Evolutionary conservation across 441 rosid genomes (phyloP), one percentile per base, ranked within the genome.

Genomic region (Erysimum cheiri): DNA sequence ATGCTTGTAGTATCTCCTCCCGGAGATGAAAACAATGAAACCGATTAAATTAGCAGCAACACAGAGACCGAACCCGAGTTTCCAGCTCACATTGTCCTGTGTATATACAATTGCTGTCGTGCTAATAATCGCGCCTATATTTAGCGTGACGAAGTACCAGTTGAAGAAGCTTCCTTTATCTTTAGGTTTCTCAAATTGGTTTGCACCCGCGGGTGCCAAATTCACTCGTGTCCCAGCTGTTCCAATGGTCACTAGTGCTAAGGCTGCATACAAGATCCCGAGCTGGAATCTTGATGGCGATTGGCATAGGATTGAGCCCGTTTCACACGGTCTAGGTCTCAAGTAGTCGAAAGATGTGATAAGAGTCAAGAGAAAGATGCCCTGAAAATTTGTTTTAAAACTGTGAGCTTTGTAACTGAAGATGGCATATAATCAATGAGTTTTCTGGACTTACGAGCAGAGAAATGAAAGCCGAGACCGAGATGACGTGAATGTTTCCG

Each of bases 51-150:
- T 79, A 49, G 56, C 77, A 8, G 33, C 78, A 0, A 43, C 11
- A 8, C 80, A 83, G 0, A 87, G 26, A 7, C 83, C 81, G 17
- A 70, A 85, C 2, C 90, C 95, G 4, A 84, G n/a, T 6, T 44
- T 59, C 90, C 89, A 85, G 48, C 86, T 77, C 33, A 78, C 66
- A n/a, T 77, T 84, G 9, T 85, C 87, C 54, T 85, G 75, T 4
- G 76, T 22, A 13, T 82, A 81, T 4, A 84, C 81, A 29, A 87
- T 33, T 6, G 65, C 81, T 0, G 85, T 85, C 0, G 68, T 26
- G 13, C 82, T 17, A 3, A 56, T 8, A 9, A 77, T 69, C 1
- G 37, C 19, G 24, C 0, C 48, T 77, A 73, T 14, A 24, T 24
- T 24, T 24, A 69, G 1, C 0, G 76, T 46, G 69, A 85, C 56